Evolutionary conservation across 371 early-diverging fungal species (phyloP).

Genomic region (Dichotomocladium elegans): DNA sequence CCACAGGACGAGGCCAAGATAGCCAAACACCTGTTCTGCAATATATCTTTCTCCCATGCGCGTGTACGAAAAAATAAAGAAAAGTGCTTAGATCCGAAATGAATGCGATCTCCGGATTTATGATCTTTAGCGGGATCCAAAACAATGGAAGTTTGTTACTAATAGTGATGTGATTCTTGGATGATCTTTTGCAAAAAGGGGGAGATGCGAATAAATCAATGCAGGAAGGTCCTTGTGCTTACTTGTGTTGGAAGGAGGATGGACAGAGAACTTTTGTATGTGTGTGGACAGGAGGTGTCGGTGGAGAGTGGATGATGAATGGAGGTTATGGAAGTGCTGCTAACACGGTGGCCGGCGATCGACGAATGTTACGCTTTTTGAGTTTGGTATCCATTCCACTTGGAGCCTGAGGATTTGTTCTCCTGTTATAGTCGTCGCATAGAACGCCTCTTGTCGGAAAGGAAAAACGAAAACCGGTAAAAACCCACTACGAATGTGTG

Average conservation of each 20-base stretch:
- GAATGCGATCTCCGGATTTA: too few species aligned
- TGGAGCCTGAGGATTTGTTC: constrained; percentile 9
- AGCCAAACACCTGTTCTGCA: constrained; percentile 46
- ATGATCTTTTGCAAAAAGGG: too few species aligned
- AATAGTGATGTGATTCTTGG: too few species aligned
- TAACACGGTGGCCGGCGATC: constrained; percentile 10
- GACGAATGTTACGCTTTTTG: constrained; percentile 5
- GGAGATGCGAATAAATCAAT: too few species aligned
- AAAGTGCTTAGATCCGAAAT: not conserved
- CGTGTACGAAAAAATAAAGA: not conserved
- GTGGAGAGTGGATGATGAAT: too few species aligned
- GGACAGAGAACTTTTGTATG: too few species aligned
- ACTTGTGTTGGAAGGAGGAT: too few species aligned
- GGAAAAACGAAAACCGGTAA: constrained; percentile 23
- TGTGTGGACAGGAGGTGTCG: too few species aligned
- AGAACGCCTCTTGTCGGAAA: constrained; percentile 11
- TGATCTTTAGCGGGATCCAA: too few species aligned
- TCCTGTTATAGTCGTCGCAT: constrained; percentile 8
- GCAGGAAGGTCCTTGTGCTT: too few species aligned
- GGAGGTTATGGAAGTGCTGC: not conserved
- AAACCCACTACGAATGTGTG: constrained; percentile 20
- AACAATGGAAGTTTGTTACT: too few species aligned
- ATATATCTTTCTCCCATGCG: constrained; percentile 9
- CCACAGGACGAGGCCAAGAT: constrained; percentile 55
- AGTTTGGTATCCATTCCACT: constrained; percentile 9